Evolutionary conservation across 2,329 filamentous ascomycete genomes (phyloP), one percentile per base, ranked within the genome.

Genomic region (Triangularia setosa): DNA sequence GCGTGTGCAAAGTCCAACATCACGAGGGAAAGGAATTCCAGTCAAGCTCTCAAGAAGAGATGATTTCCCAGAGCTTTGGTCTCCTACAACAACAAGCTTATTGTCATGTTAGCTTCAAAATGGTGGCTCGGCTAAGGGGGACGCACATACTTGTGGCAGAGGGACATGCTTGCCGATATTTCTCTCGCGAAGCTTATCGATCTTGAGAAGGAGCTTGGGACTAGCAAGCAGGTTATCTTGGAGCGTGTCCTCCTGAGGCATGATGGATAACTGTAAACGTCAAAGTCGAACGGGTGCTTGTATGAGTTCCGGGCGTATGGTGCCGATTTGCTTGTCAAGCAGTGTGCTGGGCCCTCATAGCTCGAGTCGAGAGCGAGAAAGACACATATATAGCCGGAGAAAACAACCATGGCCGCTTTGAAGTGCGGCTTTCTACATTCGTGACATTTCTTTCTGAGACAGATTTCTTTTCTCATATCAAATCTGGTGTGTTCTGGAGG

Each of bases 41-140:
- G 71, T 75, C 21, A 75, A n/a, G 21, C 71, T 75, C 25, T 75
- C 74, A 5, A 76, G 65, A 6, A 76, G 64, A 0, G 74, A 75
- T 2, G 70, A 75, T 62, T 76, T 76, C 4, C 74, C 73, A 0
- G 73, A 75, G 64, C 73, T 74, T 40, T 75, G 74, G 54, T 76
- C 73, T 1, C 75, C 73, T 1, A 75, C 74, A 0, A 70, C 73
- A 1, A 76, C 72, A 11, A 76, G 67, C 60, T 66, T 25, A 3
- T 33, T 62, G 53, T 12, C 8, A 28, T 23, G 18, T 27, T 3
- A 58, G 40, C 16, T 52, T 25, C 25, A 14, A n/a, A 11, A 35
- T 23, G n/a, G 24, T 9, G 21, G 21, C 18, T 8, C 24, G 12
- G 23, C 48, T 23, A 7, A 24, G 16, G 2, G 9, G 30, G 7